phyloP scores from a whole-genome alignment of 495 filamentous ascomycete genomes.

The Aspergillus wentii region DNA sequence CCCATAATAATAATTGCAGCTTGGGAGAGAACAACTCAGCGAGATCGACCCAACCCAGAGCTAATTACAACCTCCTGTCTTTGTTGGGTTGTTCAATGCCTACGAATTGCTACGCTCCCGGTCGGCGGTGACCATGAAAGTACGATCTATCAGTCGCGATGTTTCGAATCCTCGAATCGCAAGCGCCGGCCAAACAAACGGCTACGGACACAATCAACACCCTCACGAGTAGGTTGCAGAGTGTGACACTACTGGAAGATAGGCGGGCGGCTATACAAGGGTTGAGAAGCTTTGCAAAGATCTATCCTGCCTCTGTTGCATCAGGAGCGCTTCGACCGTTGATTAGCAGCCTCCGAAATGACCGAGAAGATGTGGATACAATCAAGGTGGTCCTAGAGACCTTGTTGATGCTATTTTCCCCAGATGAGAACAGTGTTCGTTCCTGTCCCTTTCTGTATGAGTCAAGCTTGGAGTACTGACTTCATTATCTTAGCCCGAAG shows the following conservation, averaged over 20 bases:
- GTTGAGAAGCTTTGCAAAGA: slow-evolving; percentile 89
- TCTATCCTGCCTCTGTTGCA: slow-evolving; percentile 94
- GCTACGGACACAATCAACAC: slow-evolving; percentile 89
- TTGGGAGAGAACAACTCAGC: slow-evolving; percentile 17
- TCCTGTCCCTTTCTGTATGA: background rate
- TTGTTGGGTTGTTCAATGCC: slow-evolving; percentile 21
- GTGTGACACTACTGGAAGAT: slow-evolving; percentile 87
- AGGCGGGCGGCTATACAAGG: slow-evolving; percentile 89
- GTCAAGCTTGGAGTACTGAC: slow-evolving; percentile 20
- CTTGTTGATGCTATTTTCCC: slow-evolving; percentile 84
- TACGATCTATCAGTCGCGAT: slow-evolving; percentile 47
- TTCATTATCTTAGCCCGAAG: slow-evolving; percentile 62
- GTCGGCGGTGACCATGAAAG: slow-evolving; percentile 43
- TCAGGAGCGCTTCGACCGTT: slow-evolving; percentile 82
- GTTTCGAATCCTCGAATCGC: slow-evolving; percentile 80
- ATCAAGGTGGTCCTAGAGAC: slow-evolving; percentile 93
- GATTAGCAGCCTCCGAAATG: slow-evolving; percentile 78
- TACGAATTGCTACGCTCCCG: slow-evolving; percentile 19
- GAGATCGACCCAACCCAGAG: too few species aligned
- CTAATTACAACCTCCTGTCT: background rate
- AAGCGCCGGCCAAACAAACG: slow-evolving; percentile 92
- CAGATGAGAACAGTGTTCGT: slow-evolving; percentile 64
- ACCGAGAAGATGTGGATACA: slow-evolving; percentile 94
- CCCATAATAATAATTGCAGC: slow-evolving; percentile 2
- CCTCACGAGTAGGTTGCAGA: slow-evolving; percentile 78